Conservation (phyloP, 352 stramenopile genomes). For the Elongisporangium prolatum region DNA sequence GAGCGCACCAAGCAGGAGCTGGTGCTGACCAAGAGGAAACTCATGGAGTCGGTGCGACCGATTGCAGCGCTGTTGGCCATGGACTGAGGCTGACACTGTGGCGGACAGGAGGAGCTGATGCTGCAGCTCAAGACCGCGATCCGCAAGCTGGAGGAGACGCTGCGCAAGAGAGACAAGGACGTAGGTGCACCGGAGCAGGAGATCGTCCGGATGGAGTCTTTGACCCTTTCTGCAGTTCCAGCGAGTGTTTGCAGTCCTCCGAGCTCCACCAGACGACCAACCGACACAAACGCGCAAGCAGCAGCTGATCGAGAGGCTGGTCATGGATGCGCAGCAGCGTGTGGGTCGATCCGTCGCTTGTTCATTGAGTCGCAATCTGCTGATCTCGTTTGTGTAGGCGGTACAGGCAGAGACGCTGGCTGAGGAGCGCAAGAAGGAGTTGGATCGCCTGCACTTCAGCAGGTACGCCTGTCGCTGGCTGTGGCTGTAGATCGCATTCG, state of each 20-base stretch:
- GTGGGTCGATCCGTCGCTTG: slow-evolving; percentile 13
- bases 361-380: slow-evolving; percentile 2
- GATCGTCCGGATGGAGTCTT: not conserved
- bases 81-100: not conserved
- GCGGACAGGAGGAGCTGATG: slow-evolving; percentile 40
- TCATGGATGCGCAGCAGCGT: slow-evolving; percentile 52
- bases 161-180: slow-evolving; percentile 68
- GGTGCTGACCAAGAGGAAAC: slow-evolving; percentile 27
- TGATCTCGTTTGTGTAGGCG: slow-evolving; percentile 19
- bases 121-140: slow-evolving; percentile 53
- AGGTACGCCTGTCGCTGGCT: slow-evolving; percentile 19
- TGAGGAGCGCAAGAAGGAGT: slow-evolving; percentile 48
- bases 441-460: slow-evolving; percentile 49
- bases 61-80: not conserved
- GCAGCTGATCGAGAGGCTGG: slow-evolving; percentile 53
- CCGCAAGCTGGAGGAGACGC: slow-evolving; percentile 47
- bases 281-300: slow-evolving; percentile 55
- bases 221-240: slow-evolving; percentile 33
- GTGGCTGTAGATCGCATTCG: not conserved
- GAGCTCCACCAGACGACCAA: slow-evolving; percentile 55
- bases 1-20: slow-evolving; percentile 58
- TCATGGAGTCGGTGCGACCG: slow-evolving; percentile 34
- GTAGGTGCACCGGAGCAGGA: slow-evolving; percentile 13
- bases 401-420: slow-evolving; percentile 45
- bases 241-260: slow-evolving; percentile 46